Base-by-base conservation (phyloP, 140 eudicot species). In the Cichorium intybus region DNA sequence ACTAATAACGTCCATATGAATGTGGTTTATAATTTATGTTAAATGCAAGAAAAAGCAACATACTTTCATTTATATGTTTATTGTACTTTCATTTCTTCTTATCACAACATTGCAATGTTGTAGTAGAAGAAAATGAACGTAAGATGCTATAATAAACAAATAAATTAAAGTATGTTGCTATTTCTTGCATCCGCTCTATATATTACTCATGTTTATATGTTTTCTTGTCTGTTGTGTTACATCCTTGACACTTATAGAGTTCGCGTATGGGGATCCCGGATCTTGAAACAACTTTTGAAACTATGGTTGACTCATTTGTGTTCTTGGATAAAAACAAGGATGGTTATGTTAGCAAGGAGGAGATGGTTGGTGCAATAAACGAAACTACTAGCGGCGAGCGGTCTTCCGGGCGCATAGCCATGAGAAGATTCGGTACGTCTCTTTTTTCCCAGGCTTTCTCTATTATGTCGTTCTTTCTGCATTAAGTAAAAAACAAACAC, bases 261-360 rank as follows among this genome's bases (percentile, higher is more conserved):
- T 72, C 81, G 7, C 76, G 80, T 15, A 77, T 77, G 60, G 90
- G 86, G 31, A 69, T 82, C 70, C 90, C 90, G 33, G 77, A 82
- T 54, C 70, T 87, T 56, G 94, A 87, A 70, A 75, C 83, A 4
- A 77, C 97, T 3, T 87, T 87, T 62, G 97, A 90, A 59, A 90
- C 90, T 6, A 46, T 90, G 70, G 90, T 90, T 5, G 95, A 90
- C 55, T 81, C 97, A 17, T 90, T 87, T 80, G 95, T 85, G 75
- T 87, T 90, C 69, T 72, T 87, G 86, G 97, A 90, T 85, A 87
- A 84, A 80, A 82, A 90, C 80, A 82, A 78, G 61, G 96, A 90
- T 77, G 97, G 95, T 24, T 74, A 82, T 76, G 97, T 90, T 33
- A 87, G 95, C 78, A 79, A 52, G 77, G 60, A 49, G 15, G 95